Percentiles rank a stretch among this genome's conserved stretches.
Conservation (phyloP, 257 asterid species). For the Solanum corneliomulleri region DNA sequence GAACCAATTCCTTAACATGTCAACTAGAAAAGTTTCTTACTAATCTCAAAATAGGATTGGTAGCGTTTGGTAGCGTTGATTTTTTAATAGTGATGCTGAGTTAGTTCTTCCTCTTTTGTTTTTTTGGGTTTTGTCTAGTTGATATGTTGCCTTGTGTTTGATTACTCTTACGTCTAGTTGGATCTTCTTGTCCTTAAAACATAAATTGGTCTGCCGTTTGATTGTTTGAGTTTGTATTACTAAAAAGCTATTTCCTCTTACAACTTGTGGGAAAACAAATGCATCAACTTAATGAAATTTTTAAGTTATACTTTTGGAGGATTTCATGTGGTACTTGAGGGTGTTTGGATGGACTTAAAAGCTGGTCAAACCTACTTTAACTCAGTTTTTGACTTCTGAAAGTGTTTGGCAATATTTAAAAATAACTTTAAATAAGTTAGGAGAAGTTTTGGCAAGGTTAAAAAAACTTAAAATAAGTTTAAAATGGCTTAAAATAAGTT, state of each 20-base stretch:
- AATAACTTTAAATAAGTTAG: neutral
- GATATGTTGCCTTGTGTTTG: neutral
- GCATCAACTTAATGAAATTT: neutral
- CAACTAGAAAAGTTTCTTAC: neutral
- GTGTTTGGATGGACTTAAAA: neutral
- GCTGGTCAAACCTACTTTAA: neutral
- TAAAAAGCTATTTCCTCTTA: neutral
- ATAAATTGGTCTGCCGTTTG: neutral
- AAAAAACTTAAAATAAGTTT: too few relatives aligned
- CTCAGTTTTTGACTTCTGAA: neutral
- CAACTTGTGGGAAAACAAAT: neutral
- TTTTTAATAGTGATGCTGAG: neutral
- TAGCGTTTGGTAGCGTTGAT: neutral
- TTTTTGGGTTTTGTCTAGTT: neutral
- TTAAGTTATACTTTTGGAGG: neutral
- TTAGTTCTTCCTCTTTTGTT: neutral
- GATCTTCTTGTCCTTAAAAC: neutral
- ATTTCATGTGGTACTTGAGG: neutral
- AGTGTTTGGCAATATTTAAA: neutral
- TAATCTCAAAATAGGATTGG: neutral
- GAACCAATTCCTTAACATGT: neutral
- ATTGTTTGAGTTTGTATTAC: neutral
- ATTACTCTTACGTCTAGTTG: neutral
- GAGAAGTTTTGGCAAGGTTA: neutral
- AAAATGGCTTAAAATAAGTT: neutral